Conservation (phyloP, 2,329 filamentous ascomycete species). For the Erysiphe neolycopersici region DNA sequence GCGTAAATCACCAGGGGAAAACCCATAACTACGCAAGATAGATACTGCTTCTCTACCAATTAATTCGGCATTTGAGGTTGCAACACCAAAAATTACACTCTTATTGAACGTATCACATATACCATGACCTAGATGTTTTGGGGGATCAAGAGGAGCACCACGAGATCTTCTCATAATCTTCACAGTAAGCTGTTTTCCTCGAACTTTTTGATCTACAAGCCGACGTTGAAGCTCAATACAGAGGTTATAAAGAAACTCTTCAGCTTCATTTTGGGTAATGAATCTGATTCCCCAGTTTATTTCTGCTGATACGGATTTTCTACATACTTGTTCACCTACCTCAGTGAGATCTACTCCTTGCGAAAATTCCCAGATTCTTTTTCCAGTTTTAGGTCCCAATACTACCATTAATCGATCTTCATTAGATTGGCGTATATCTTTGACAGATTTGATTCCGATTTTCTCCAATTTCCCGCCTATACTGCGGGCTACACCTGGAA, state of each 20-base stretch:
- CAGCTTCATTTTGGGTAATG: constrained; percentile 69
- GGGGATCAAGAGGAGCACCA: constrained; percentile 71
- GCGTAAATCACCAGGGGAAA: constrained; percentile 77
- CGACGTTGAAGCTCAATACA: constrained; percentile 65
- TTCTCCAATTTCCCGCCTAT: constrained; percentile 73
- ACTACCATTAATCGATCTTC: constrained; percentile 47
- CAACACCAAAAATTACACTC: constrained; percentile 54
- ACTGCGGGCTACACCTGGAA: constrained; percentile 83
- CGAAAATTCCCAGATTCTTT: constrained; percentile 72
- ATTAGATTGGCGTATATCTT: constrained; percentile 51
- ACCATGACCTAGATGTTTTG: constrained; percentile 83
- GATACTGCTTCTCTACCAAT: constrained; percentile 66
- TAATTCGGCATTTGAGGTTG: constrained; percentile 46
- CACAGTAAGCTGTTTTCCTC: constrained; percentile 68
- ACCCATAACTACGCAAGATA: constrained; percentile 53
- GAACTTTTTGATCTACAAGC: constrained; percentile 58
- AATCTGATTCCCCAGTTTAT: constrained; percentile 98
- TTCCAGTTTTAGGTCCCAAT: constrained; percentile 77
- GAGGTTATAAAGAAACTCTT: constrained; percentile 68
- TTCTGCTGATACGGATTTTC: constrained; percentile 90
- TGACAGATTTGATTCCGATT: constrained; percentile 55
- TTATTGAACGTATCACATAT: constrained; percentile 91
- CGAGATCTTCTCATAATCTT: constrained; percentile 77
- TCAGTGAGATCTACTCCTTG: constrained; percentile 66
- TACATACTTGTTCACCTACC: constrained; percentile 58